Conservation (phyloP, 257 asterid species). For the Avicennia marina region DNA sequence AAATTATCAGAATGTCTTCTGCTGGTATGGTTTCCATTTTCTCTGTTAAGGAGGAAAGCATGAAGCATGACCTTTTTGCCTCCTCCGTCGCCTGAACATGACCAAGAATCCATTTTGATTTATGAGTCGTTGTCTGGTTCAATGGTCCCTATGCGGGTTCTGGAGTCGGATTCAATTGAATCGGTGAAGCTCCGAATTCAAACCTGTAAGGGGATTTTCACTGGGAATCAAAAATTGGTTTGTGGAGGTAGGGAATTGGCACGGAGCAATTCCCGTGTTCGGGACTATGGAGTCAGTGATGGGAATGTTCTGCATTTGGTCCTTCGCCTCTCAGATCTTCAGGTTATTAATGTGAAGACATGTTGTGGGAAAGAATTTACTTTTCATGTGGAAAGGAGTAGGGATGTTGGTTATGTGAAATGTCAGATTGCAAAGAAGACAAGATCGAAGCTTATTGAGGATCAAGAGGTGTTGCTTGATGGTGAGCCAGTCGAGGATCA, state of each 20-base stretch:
- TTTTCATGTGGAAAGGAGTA: slow-evolving; percentile 63
- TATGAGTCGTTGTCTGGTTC: slow-evolving; percentile 68
- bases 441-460: slow-evolving; percentile 37
- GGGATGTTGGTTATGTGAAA: slow-evolving; percentile 71
- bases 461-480: slow-evolving; percentile 67
- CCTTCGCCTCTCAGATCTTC: slow-evolving; percentile 69
- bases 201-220: slow-evolving; percentile 61
- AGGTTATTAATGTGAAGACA: slow-evolving; percentile 58
- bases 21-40: too few relatives aligned
- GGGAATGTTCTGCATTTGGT: slow-evolving; percentile 83
- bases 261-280: slow-evolving; percentile 63
- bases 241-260: slow-evolving; percentile 80
- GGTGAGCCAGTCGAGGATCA: slow-evolving; percentile 75
- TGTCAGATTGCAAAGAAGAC: slow-evolving; percentile 52
- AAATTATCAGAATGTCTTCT: too few relatives aligned
- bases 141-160: slow-evolving; percentile 63
- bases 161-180: slow-evolving; percentile 69
- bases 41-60: too few relatives aligned
- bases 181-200: slow-evolving; percentile 75
- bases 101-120: slow-evolving; percentile 53
- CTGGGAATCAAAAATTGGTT: slow-evolving; percentile 71
- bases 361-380: slow-evolving; percentile 69
- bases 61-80: too few relatives aligned
- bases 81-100: slow-evolving; percentile 36
- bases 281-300: slow-evolving; percentile 71